Conservation (phyloP, 805 yeast species). For the Lipomyces mesembrius region DNA sequence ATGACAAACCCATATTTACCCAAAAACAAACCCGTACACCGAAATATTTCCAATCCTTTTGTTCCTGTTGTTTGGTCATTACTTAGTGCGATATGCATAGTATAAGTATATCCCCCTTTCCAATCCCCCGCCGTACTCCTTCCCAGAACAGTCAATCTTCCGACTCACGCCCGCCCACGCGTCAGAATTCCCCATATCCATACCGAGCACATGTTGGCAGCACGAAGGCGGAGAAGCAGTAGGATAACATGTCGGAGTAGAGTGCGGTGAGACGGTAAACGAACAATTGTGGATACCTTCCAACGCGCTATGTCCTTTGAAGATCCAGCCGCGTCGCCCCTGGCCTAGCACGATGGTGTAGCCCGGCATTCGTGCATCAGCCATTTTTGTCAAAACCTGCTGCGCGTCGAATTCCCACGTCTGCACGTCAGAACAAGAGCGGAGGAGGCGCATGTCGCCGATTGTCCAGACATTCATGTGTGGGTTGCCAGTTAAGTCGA, state of each 20-base stretch:
- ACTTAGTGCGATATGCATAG: slow-evolving; percentile 41
- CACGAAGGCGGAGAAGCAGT: slow-evolving; percentile 12
- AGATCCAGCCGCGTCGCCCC: slow-evolving; percentile 84
- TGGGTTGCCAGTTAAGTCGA: slow-evolving; percentile 71
- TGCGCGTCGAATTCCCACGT: slow-evolving; percentile 62
- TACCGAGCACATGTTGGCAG: slow-evolving; percentile 36
- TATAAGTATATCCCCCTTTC: slow-evolving; percentile 46
- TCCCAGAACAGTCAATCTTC: slow-evolving; percentile 46
- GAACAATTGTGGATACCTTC: slow-evolving; percentile 14
- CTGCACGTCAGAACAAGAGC: slow-evolving; percentile 54
- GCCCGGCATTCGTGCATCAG: slow-evolving; percentile 45
- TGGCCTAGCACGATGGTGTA: slow-evolving; percentile 51
- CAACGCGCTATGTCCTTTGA: slow-evolving; percentile 40
- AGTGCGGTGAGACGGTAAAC: slow-evolving; percentile 22
- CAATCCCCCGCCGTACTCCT: slow-evolving; percentile 43
- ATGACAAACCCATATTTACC: background rate
- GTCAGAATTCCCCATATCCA: slow-evolving; percentile 40
- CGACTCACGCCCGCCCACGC: slow-evolving; percentile 45
- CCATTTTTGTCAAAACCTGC: slow-evolving; percentile 40
- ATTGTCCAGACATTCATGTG: slow-evolving; percentile 64
- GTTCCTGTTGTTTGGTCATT: background rate
- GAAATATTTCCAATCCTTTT: background rate
- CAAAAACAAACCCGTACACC: background rate
- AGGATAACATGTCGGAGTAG: slow-evolving; percentile 8
- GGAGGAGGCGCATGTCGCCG: slow-evolving; percentile 53